Evolutionary conservation across 768 basidiomycete species (phyloP), one percentile per base, ranked within the genome.

Genomic region (Mycena maculata): DNA sequence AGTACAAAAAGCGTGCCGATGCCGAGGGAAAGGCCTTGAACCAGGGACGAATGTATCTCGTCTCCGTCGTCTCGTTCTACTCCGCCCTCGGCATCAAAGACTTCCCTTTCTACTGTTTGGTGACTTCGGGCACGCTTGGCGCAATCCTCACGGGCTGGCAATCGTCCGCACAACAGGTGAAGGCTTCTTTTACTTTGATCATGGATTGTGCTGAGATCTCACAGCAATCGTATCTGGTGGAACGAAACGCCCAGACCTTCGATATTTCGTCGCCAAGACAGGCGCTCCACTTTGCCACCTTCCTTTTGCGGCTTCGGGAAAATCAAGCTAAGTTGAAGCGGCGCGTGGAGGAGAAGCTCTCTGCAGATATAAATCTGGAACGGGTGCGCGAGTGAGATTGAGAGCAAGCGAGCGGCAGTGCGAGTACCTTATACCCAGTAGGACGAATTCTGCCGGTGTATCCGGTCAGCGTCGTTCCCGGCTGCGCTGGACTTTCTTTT

Each of bases 61-160:
- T 53, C 12, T 53, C 52, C 33, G 6, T 53, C 12, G 33, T 53
- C 8, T 31, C 52, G 9, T 53, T 33, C n/a, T 36, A 53, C 33
- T 33, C 52, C 23, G 52, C 33, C 20, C 52, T 38, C 52, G 30
- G 33, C 12, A 53, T 53, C 36, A 13, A 41, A 7, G 54, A 56
- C 18, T 25, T 8, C 18, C 64, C n/a, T 42, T 16, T 33, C 28
- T 28, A 42, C 31, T 38, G 27, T 38, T 9, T 12, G n/a, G 55
- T 28, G 50, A 60, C 23, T 23, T 45, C 42, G 61, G 66, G 55
- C 60, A 38, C 60, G 16, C 41, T 62, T 31, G 53, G 7, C 23
- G 50, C 41, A 13, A 12, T 45, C n/a, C 42, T 58, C 30, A 58
- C 45, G 56, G 56, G 13, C 18, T 58, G 56, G 56, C 28, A 58